Evolutionary conservation across 2,329 filamentous ascomycete species (phyloP), one percentile per base, ranked within the genome.

Genomic region (Ploettnerulaceae sp.): DNA sequence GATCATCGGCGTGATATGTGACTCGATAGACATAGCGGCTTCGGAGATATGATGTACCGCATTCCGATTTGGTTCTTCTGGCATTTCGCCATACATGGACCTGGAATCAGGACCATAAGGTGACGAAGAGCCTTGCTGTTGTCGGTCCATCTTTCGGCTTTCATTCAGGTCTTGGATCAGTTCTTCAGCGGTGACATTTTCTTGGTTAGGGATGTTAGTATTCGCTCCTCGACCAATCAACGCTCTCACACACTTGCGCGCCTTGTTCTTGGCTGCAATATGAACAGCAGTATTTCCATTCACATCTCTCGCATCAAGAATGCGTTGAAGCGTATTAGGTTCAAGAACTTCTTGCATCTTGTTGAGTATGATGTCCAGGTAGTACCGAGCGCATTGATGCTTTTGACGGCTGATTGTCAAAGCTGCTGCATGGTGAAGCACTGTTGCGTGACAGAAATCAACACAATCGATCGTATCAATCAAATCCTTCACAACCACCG

Each of bases 341-440:
- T 88, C 81, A 56, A 86, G 80, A 1, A 82, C 80, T 60, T 94
- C 88, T 52, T 83, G 80, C 50, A 98, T 78, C 64, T 85, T 89
- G 66, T 94, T 91, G 45, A 97, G 74, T 52, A 97, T 83, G 54
- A 85, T 85, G 65, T 97, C 91, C 24, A 95, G 78, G 67, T 98
- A 98, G 66, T 97, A 97, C 25, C 89, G 79, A 24, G 90, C 89
- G 61, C 87, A 94, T 17, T 86, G 84, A 63, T 90, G 89, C 66
- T 91, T 95, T 51, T 86, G 86, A 4, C 77, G 70, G 40, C 89
- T 84, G 42, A 85, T 87, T 47, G 91, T 95, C 59, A 91, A 91
- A 43, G 86, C 84, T 14, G 90, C 88, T 33, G 95, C 90, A 64
- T 97, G 91, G 62, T 97, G 93, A 60, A 98, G 91, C 41, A 95